Conservation (phyloP, 164 flowering plant species). For the Annona squamosa region DNA sequence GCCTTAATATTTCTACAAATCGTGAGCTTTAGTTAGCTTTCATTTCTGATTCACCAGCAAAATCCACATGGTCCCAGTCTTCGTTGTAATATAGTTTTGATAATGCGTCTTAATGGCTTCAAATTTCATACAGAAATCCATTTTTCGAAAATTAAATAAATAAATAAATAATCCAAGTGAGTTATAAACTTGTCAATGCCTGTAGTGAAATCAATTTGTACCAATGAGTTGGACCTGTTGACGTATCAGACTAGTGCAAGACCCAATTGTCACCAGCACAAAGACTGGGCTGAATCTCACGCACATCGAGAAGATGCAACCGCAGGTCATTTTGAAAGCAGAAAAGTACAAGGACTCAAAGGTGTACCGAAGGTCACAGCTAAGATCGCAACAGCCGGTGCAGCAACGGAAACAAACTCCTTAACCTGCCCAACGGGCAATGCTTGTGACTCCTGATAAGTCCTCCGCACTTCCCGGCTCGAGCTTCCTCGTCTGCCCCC, state of each 20-base stretch:
- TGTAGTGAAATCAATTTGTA: too few relatives aligned
- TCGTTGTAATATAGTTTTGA: too few relatives aligned
- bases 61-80: too few relatives aligned
- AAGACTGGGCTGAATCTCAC: neutral
- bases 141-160: too few relatives aligned
- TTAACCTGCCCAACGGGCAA: neutral
- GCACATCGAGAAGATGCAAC: neutral
- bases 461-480: neutral
- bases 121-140: too few relatives aligned
- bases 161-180: too few relatives aligned
- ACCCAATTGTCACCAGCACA: neutral
- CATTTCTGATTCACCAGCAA: too few relatives aligned
- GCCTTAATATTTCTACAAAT: too few relatives aligned
- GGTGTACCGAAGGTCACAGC: conserved; percentile 10
- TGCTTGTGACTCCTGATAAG: conserved; percentile 8
- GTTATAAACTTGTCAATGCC: too few relatives aligned
- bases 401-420: conserved; percentile 3
- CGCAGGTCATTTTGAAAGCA: neutral
- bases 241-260: neutral
- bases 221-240: neutral
- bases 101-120: too few relatives aligned
- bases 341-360: neutral
- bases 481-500: neutral
- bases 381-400: conserved; percentile 6
- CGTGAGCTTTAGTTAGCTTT: too few relatives aligned